Evolutionary conservation across 805 yeast species (phyloP).

Genomic region (Spathaspora hagerdaliae): DNA sequence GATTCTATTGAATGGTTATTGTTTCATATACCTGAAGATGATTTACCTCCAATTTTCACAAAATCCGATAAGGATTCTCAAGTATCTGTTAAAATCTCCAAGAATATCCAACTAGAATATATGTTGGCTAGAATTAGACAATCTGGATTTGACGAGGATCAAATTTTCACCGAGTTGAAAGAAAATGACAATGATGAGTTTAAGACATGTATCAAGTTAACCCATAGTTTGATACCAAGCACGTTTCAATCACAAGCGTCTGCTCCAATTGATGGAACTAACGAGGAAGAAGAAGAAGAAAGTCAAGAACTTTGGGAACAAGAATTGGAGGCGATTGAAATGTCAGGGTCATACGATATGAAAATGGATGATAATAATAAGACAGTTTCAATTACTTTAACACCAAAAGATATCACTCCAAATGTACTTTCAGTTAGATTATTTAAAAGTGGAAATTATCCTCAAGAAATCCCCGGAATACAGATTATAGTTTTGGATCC

Average conservation of each 20-base stretch:
- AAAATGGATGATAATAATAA: conserved; percentile 25
- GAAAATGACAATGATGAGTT: conserved; percentile 42
- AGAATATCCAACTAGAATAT: conserved; percentile 52
- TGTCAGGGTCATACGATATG: conserved; percentile 40
- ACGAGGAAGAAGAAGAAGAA: conserved; percentile 18
- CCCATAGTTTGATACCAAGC: conserved; percentile 21
- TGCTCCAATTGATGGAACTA: conserved; percentile 5
- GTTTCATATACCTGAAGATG: conserved; percentile 92
- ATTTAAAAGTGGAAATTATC: conserved; percentile 45
- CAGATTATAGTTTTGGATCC: conserved; percentile 39
- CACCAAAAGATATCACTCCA: conserved; percentile 13
- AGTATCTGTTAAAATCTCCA: conserved; percentile 53
- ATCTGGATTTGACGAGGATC: conserved; percentile 69
- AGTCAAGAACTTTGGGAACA: conserved; percentile 58
- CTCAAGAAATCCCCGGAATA: conserved; percentile 66
- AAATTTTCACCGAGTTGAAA: conserved; percentile 49
- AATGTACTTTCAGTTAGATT: conserved; percentile 20
- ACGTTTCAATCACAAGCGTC: not conserved
- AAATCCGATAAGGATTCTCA: conserved; percentile 56
- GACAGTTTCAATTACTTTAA: conserved; percentile 12
- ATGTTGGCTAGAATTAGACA: conserved; percentile 53
- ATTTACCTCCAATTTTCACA: conserved; percentile 65
- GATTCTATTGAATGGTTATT: conserved; percentile 72
- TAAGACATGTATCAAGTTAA: conserved; percentile 47
- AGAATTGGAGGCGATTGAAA: conserved; percentile 64